A percentile compares a stretch with the other conserved stretches of the same genome.
phyloP scores from a whole-genome alignment of 1,284 basidiomycete species.

The Naganishia cerealis region DNA sequence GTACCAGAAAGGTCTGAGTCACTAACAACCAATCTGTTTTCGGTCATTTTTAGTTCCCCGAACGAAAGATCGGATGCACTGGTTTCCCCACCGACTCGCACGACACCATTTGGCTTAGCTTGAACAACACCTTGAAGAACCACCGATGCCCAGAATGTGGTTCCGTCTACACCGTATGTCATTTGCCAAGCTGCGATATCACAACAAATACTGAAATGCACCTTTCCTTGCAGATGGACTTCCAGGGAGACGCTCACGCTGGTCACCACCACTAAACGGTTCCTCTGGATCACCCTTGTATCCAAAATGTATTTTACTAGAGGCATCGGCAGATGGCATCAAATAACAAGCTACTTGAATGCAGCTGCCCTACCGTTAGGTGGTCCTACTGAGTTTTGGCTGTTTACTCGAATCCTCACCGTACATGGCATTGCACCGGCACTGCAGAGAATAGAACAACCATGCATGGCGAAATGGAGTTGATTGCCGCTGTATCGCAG shows the following conservation, averaged over 20 bases:
- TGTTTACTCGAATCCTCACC: too few relatives aligned
- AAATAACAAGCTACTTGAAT: conserved; percentile 9
- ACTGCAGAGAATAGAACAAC: too few relatives aligned
- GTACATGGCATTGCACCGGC: too few relatives aligned
- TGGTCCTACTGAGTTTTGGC: too few relatives aligned
- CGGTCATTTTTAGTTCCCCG: conserved; percentile 61
- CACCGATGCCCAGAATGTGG: conserved; percentile 87
- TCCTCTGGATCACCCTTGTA: conserved; percentile 28
- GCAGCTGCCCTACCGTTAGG: not conserved
- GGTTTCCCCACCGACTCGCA: conserved; percentile 88
- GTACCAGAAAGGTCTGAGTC: too few relatives aligned
- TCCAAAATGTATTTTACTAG: conserved; percentile 27
- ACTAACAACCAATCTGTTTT: not conserved
- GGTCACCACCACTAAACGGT: conserved; percentile 43
- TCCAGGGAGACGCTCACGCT: conserved; percentile 49
- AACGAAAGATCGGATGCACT: conserved; percentile 85
- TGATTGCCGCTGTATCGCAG: not conserved
- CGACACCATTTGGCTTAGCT: conserved; percentile 80
- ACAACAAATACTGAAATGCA: conserved; percentile 27
- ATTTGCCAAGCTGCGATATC: not conserved
- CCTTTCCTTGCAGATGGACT: conserved; percentile 51
- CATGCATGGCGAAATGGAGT: not conserved
- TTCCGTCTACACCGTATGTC: conserved; percentile 28
- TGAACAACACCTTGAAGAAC: conserved; percentile 62
- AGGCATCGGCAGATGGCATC: conserved; percentile 23